Conservation (phyloP, 176 grass and related monocot genomes). For the Hordeum vulgare region MorexV3_pseudomolecules_assembly NC_058520.1:382765442-382765941, state of each 20-base stretch:
- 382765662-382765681: neutral
- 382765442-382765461: too few species aligned
- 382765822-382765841: neutral
- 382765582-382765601: too few species aligned
- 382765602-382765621: too few species aligned
- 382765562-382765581: too few species aligned
- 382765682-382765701: neutral
- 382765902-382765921: constrained; percentile 12
- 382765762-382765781: neutral
- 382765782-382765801: neutral
- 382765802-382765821: neutral
- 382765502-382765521: too few species aligned
- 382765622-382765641: neutral
- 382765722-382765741: neutral
- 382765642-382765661: neutral
- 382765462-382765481: too few species aligned
- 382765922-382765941: neutral
- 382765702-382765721: neutral
- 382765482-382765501: too few species aligned
- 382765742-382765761: neutral
- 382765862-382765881: neutral
- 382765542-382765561: too few species aligned
- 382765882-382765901: neutral
- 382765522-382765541: too few species aligned
- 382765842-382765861: neutral